Evolutionary conservation across 2,329 filamentous ascomycete genomes (phyloP).

Genomic region (Fusarium devonianum): DNA sequence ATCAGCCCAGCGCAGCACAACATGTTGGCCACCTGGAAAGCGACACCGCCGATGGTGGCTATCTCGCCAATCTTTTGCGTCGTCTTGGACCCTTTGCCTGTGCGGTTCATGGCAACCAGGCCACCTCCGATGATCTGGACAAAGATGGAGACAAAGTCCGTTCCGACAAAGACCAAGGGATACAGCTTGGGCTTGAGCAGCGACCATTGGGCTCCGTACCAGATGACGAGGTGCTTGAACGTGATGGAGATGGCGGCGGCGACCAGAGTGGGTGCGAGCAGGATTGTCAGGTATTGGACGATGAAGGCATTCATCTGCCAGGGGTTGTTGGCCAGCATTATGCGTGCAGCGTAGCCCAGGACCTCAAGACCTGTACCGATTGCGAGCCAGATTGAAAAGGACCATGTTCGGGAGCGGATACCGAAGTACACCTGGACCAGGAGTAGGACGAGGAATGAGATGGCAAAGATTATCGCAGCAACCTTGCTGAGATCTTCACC

Average conservation of each 20-base stretch:
- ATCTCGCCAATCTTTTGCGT: slow-evolving; percentile 21
- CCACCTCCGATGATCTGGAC: slow-evolving; percentile 36
- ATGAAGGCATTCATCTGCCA: slow-evolving; percentile 51
- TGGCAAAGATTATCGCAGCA: slow-evolving; percentile 44
- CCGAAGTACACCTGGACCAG: slow-evolving; percentile 46
- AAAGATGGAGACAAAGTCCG: slow-evolving; percentile 52
- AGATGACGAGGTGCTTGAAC: slow-evolving; percentile 54
- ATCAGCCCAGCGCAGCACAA: slow-evolving; percentile 29
- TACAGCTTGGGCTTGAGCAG: slow-evolving; percentile 52
- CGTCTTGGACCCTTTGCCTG: slow-evolving; percentile 13
- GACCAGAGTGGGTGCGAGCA: slow-evolving; percentile 53
- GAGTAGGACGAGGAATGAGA: slow-evolving; percentile 45
- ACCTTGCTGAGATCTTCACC: slow-evolving; percentile 33
- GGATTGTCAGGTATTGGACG: slow-evolving; percentile 51
- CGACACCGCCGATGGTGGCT: slow-evolving; percentile 36
- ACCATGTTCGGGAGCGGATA: slow-evolving; percentile 48
- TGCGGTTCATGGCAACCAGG: slow-evolving; percentile 16
- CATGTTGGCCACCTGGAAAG: slow-evolving; percentile 42
- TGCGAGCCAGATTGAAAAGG: slow-evolving; percentile 46
- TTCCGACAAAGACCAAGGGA: slow-evolving; percentile 58
- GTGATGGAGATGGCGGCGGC: slow-evolving; percentile 56
- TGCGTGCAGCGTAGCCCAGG: slow-evolving; percentile 52
- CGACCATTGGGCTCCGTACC: slow-evolving; percentile 51
- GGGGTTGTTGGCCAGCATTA: slow-evolving; percentile 49
- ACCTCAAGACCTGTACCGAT: slow-evolving; percentile 51